Evolutionary conservation across 1,284 basidiomycete species (phyloP).

Genomic region (Pseudozyma hubeiensis): DNA sequence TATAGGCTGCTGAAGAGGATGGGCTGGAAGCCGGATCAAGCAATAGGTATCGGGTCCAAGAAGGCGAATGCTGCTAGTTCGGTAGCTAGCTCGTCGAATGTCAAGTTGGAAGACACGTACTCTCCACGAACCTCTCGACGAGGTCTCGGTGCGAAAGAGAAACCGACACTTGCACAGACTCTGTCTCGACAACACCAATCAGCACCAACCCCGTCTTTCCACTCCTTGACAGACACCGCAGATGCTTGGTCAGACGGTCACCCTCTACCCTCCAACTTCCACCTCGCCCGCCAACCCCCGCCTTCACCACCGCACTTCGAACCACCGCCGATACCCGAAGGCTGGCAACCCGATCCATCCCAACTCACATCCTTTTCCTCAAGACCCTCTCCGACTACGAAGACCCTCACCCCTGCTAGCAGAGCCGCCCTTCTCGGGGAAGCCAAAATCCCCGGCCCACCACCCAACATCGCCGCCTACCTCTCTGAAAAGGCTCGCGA

Average conservation of each 20-base stretch:
- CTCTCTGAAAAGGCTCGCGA: constrained; percentile 90
- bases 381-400: constrained; percentile 25
- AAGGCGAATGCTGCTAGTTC: constrained; percentile 72
- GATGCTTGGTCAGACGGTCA: constrained; percentile 78
- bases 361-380: constrained; percentile 76
- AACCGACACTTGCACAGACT: constrained; percentile 7
- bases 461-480: constrained; percentile 89
- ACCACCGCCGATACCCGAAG: constrained; percentile 79
- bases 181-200: neutral
- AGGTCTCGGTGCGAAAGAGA: constrained; percentile 76
- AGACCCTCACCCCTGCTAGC: constrained; percentile 72
- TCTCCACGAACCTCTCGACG: constrained; percentile 78
- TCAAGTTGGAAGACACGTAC: constrained; percentile 73
- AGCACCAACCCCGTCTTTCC: neutral
- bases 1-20: constrained; percentile 84
- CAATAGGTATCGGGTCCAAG: constrained; percentile 79
- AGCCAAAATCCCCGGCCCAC: constrained; percentile 76
- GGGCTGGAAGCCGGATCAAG: constrained; percentile 93
- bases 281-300: constrained; percentile 77
- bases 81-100: constrained; percentile 7
- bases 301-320: constrained; percentile 80
- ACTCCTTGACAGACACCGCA: neutral
- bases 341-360: constrained; percentile 85
- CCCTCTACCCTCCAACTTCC: constrained; percentile 80
- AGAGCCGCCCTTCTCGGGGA: constrained; percentile 87